Evolutionary conservation across 768 basidiomycete genomes (phyloP), one percentile per base, ranked within the genome.

Genomic region (Tulasnella sp.): DNA sequence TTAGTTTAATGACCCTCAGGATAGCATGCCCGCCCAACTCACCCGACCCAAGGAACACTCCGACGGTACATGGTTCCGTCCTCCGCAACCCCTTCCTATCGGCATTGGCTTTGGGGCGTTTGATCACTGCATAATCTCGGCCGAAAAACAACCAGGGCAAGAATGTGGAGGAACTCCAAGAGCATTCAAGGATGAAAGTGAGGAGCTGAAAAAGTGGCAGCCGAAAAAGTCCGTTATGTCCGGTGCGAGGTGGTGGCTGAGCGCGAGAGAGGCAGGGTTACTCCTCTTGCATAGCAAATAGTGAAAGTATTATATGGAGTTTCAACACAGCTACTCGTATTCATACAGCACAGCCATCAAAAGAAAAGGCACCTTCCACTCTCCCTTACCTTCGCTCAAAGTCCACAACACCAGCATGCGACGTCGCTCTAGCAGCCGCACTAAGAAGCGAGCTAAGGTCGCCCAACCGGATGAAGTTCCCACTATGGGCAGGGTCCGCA

Each of bases 11-110:
- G 64, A 72, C 77, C 78, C 81, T 82, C 34, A 48, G 14, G 46
- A 78, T 77, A 80, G 81, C 72, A 74, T 41, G 44, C 44, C 42
- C 72, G 78, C 64, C 72, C 28, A 37, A 86, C 88, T 84, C 84
- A 94, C 97, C 97, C 85, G 97, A 99, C 80, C 97, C 97, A 20
- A 99, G 90, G 84, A 98, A 98, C 76, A 98, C 91, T 4, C 94
- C 96, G 22, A 98, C 86, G 50, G 85, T 85, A 81, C 89, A 90
- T 81, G 41, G n/a, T 82, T 88, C 72, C 85, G n/a, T 28, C 34
- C 18, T 50, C 22, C 8, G 3, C 44, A 54, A 20, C 28, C 28
- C 14, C 37, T 50, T 74, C 58, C 46, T 18, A 4, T 4, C 0
- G 20, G 72, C n/a, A 16, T 16, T 40, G 16, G 48, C 3, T 41